These are phyloP conservation scores for Crithidia brevicula DNA, from an alignment of 208 protist species.

Conservation along the genomic window DNA sequence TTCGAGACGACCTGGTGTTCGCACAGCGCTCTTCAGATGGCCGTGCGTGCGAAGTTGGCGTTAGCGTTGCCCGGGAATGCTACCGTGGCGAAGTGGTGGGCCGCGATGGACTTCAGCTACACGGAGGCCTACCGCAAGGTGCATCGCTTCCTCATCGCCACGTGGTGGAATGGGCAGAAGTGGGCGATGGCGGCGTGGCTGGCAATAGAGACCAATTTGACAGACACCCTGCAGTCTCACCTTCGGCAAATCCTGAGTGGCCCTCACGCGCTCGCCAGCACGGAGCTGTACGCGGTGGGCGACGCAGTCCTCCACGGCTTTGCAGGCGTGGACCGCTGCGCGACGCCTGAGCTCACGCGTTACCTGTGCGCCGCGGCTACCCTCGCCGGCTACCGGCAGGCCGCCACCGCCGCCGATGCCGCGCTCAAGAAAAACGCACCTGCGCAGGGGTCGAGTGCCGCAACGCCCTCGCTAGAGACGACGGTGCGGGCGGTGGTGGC, in stretches of 20 bases:
- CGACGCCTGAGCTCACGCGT: conserved; percentile 48
- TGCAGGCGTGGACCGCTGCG: conserved; percentile 49
- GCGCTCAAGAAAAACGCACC: neutral
- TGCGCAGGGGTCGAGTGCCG: neutral
- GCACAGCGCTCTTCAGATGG: conserved; percentile 45
- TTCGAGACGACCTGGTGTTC: conserved; percentile 53
- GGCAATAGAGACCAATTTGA: conserved; percentile 62
- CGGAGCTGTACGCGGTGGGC: conserved; percentile 56
- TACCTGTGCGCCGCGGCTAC: conserved; percentile 59
- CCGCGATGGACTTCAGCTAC: conserved; percentile 55
- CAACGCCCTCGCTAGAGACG: neutral
- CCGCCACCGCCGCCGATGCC: conserved; percentile 29
- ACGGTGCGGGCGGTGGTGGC: conserved; percentile 11
- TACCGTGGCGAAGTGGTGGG: conserved; percentile 62
- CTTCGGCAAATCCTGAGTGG: conserved; percentile 42
- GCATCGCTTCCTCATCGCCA: conserved; percentile 52
- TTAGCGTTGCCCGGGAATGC: conserved; percentile 42
- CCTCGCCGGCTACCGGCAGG: conserved; percentile 53
- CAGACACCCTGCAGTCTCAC: conserved; percentile 50
- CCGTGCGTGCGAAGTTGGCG: conserved; percentile 45
- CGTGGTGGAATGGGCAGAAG: conserved; percentile 37
- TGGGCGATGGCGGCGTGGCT: conserved; percentile 64
- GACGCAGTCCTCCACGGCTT: conserved; percentile 71
- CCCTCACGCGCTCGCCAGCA: conserved; percentile 38
- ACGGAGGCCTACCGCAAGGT: conserved; percentile 41